phyloP scores from a whole-genome alignment of 768 basidiomycete species.

The Sistotremastrum suecicum region DNA sequence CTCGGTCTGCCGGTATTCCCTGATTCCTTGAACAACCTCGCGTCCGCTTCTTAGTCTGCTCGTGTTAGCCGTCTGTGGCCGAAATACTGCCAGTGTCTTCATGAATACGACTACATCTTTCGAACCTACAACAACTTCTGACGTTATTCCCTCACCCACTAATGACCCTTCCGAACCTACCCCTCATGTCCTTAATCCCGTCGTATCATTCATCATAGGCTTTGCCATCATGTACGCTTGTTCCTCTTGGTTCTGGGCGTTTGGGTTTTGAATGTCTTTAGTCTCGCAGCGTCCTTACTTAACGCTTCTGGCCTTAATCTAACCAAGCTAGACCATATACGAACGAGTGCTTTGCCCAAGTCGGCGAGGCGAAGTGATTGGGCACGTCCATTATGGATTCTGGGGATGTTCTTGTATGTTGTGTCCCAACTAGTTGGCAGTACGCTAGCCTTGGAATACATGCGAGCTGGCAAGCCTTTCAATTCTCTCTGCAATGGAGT shows the following conservation, averaged over 20 bases:
- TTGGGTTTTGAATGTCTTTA: no score
- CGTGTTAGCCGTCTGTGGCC: no score
- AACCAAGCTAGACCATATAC: slow-evolving; percentile 85
- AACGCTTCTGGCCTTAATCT: slow-evolving; percentile 91
- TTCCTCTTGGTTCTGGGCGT: no score
- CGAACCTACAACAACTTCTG: no score
- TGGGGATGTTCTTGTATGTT: slow-evolving; percentile 91
- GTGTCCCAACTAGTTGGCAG: slow-evolving; percentile 79
- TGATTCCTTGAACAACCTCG: no score
- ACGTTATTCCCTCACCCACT: no score
- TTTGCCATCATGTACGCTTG: slow-evolving; percentile 48
- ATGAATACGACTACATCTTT: no score
- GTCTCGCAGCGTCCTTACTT: slow-evolving; percentile 62
- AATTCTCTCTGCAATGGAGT: background rate
- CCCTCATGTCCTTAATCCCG: slow-evolving; percentile 24
- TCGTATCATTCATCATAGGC: slow-evolving; percentile 70
- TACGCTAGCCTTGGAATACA: slow-evolving; percentile 75
- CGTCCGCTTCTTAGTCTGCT: no score
- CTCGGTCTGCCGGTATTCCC: no score
- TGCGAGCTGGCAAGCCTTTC: slow-evolving; percentile 54
- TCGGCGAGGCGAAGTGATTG: slow-evolving; percentile 60
- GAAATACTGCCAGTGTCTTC: no score
- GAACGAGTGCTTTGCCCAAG: slow-evolving; percentile 66
- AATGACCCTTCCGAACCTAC: no score
- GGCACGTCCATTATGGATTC: slow-evolving; percentile 75